These are phyloP conservation scores for Gynostemma pentaphyllum DNA, from an alignment of 306 rosid genomes.

Conservation along the genomic window DNA sequence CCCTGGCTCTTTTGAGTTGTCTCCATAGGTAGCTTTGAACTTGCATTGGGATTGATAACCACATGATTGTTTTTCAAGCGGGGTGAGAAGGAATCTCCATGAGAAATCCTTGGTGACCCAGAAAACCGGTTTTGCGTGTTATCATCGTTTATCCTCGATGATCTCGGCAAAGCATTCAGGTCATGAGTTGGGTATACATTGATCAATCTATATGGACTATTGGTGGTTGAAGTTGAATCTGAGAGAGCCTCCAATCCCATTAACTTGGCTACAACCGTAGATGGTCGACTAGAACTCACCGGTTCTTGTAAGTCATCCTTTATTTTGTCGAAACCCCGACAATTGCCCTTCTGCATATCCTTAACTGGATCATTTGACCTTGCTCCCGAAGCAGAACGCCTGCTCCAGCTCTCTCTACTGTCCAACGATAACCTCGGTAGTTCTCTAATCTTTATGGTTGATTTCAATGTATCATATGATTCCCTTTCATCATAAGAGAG, in stretches of 20 bases:
- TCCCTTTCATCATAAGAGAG: constrained; percentile 74
- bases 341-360: constrained; percentile 28
- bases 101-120: constrained; percentile 21
- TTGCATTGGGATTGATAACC: constrained; percentile 21
- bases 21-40: constrained; percentile 32
- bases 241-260: constrained; percentile 76
- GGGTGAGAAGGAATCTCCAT: constrained; percentile 18
- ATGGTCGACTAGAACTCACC: constrained; percentile 38
- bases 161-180: constrained; percentile 20
- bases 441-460: constrained; percentile 48
- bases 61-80: constrained; percentile 28
- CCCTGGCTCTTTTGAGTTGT: constrained; percentile 40
- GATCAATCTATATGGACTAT: constrained; percentile 16
- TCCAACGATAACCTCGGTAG: constrained; percentile 84
- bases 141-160: constrained; percentile 25
- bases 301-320: constrained; percentile 31
- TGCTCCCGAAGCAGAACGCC: constrained; percentile 29
- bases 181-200: constrained; percentile 17
- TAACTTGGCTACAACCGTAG: constrained; percentile 62
- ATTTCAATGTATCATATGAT: constrained; percentile 33
- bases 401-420: constrained; percentile 45
- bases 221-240: constrained; percentile 24
- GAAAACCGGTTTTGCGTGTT: constrained; percentile 26
- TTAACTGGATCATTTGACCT: constrained; percentile 29
- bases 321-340: constrained; percentile 13